Percentiles rank a stretch among this genome's conserved stretches.
These are phyloP conservation scores for Aspergillus ustus DNA, from an alignment of 2,329 filamentous ascomycete species.

Conservation along the genomic window DNA sequence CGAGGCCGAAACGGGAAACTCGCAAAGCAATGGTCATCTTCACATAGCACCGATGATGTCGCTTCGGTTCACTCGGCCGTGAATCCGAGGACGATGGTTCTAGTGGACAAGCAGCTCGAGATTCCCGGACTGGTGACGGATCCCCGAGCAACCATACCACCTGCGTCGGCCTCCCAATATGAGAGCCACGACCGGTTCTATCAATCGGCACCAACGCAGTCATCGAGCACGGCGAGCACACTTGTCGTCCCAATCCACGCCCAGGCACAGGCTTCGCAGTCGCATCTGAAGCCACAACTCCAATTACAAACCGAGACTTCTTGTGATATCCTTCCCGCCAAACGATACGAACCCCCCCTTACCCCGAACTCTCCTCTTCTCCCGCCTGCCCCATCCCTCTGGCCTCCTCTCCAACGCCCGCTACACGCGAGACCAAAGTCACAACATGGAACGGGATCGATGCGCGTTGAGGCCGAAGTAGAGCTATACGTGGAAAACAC, in stretches of 20 bases:
- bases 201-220: background rate
- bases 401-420: background rate
- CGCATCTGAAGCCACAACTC: background rate
- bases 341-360: background rate
- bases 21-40: background rate
- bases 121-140: constrained; percentile 7
- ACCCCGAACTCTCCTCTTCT: constrained; percentile 6
- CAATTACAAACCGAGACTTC: background rate
- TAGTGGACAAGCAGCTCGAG: constrained; percentile 10
- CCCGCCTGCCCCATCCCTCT: constrained; percentile 4
- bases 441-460: background rate
- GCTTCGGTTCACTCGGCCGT: background rate
- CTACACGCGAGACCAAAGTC: background rate
- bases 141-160: background rate
- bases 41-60: background rate
- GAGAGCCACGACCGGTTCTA: background rate
- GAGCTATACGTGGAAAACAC: background rate
- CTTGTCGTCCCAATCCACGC: background rate
- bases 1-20: background rate
- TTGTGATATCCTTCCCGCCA: background rate
- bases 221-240: background rate
- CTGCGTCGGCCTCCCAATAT: background rate
- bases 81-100: background rate
- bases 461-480: background rate
- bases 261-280: background rate